Evolutionary conservation across 1,284 basidiomycete species (phyloP).

Genomic region (Tetrapyrgos nigripes): DNA sequence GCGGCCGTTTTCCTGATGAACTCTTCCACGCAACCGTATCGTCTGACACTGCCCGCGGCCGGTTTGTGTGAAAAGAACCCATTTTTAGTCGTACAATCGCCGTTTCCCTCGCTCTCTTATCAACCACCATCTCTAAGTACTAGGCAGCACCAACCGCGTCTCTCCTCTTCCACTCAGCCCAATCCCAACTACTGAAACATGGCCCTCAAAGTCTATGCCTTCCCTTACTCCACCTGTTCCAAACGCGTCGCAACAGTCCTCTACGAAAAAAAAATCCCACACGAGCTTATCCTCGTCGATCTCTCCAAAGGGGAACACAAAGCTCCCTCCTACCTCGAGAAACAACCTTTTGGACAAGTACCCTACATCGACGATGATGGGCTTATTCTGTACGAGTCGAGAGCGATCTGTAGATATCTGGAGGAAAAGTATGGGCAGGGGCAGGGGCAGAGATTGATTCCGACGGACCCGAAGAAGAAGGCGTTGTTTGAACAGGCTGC

Average conservation of each 20-base stretch:
- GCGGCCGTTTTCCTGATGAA: too few species aligned
- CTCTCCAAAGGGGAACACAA: slow-evolving; percentile 47
- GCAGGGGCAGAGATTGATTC: slow-evolving; percentile 25
- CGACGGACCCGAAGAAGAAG: slow-evolving; percentile 26
- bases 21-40: too few species aligned
- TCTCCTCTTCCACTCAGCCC: too few species aligned
- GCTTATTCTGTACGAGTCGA: slow-evolving; percentile 43
- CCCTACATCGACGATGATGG: slow-evolving; percentile 47
- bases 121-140: too few species aligned
- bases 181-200: too few species aligned
- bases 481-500: slow-evolving; percentile 64
- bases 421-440: slow-evolving; percentile 37
- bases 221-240: slow-evolving; percentile 46
- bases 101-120: too few species aligned
- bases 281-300: slow-evolving; percentile 45
- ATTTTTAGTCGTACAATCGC: too few species aligned
- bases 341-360: slow-evolving; percentile 69
- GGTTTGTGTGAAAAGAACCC: too few species aligned
- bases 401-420: slow-evolving; percentile 50
- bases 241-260: slow-evolving; percentile 46
- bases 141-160: too few species aligned
- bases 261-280: too few species aligned
- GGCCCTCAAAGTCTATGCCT: slow-evolving; percentile 18
- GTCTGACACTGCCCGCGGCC: too few species aligned
- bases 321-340: slow-evolving; percentile 39